A percentile compares a stretch with the other conserved stretches of the same genome.
Evolutionary conservation across 2,329 filamentous ascomycete species (phyloP).

Genomic region (Tolypocladium ovalisporum): DNA sequence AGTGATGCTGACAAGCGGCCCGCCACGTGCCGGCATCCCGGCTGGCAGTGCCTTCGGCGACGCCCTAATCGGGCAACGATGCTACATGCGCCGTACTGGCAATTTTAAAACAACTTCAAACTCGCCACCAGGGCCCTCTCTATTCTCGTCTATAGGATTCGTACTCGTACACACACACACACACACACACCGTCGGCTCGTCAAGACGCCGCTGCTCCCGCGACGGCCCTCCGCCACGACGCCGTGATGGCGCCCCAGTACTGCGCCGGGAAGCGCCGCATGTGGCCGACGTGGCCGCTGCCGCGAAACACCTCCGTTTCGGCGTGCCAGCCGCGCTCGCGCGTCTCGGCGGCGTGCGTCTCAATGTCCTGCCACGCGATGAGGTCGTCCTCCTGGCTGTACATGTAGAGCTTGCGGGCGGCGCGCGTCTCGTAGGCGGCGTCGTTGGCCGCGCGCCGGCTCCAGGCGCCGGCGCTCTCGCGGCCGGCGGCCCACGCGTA

Average conservation of each 20-base stretch:
- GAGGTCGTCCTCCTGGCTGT: slow-evolving; percentile 46
- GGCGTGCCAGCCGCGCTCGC: slow-evolving; percentile 35
- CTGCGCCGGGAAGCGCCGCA: slow-evolving; percentile 41
- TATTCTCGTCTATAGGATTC: neutral
- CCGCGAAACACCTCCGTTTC: slow-evolving; percentile 43
- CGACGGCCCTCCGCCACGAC: slow-evolving; percentile 11
- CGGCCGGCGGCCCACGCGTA: slow-evolving; percentile 24
- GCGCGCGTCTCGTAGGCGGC: slow-evolving; percentile 19
- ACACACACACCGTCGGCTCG: too few species aligned
- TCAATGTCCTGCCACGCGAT: slow-evolving; percentile 46
- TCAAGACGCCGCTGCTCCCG: neutral
- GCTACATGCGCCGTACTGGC: neutral
- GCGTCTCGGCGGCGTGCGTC: slow-evolving; percentile 36
- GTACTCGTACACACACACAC: too few species aligned
- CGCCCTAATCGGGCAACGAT: neutral
- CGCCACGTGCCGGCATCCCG: neutral
- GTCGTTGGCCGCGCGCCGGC: slow-evolving; percentile 24
- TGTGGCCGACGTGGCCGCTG: slow-evolving; percentile 50
- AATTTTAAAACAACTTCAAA: neutral
- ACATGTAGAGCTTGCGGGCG: slow-evolving; percentile 43
- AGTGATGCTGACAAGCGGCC: neutral
- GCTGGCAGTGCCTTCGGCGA: neutral
- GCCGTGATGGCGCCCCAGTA: slow-evolving; percentile 42
- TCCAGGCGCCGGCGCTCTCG: slow-evolving; percentile 29
- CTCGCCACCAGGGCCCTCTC: neutral